Percentiles rank a stretch among this genome's conserved stretches.
Conservation (phyloP, 106 monocot species). For the Dioscorea dumetorum region DNA sequence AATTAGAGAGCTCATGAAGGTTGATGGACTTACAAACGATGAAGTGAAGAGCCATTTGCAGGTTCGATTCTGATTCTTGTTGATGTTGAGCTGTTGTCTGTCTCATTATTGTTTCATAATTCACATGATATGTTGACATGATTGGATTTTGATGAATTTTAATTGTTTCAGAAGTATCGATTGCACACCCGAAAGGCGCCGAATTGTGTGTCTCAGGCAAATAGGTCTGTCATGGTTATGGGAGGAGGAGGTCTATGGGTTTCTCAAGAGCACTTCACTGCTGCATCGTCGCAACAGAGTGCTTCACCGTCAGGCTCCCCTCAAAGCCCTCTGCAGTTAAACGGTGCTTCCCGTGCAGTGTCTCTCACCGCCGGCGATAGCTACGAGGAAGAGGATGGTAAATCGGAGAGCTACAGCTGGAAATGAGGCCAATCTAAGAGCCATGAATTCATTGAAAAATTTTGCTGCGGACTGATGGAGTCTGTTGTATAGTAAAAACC, state of each 20-base stretch:
- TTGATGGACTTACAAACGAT: constrained; percentile 92
- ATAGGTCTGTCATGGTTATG: constrained; percentile 9
- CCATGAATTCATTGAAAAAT: background rate
- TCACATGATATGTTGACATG: background rate
- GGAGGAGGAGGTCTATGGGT: constrained; percentile 40
- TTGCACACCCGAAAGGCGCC: constrained; percentile 62
- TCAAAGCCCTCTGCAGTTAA: constrained; percentile 63
- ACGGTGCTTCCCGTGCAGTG: constrained; percentile 13
- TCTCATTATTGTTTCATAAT: background rate
- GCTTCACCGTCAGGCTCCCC: constrained; percentile 66
- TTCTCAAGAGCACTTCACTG: constrained; percentile 22
- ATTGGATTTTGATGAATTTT: background rate
- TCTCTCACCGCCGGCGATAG: constrained; percentile 42
- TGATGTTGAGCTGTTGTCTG: background rate
- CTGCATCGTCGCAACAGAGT: constrained; percentile 23
- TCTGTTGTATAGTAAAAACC: constrained; percentile 2
- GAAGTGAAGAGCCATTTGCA: constrained; percentile 99
- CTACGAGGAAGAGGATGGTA: constrained; percentile 65
- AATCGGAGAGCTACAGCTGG: constrained; percentile 75
- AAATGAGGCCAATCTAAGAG: constrained; percentile 21
- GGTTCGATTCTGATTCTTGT: constrained; percentile 18
- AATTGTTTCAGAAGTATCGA: constrained; percentile 69
- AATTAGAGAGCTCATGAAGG: constrained; percentile 97
- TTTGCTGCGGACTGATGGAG: background rate
- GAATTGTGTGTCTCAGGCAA: constrained; percentile 11